Base-by-base conservation (phyloP, 306 rosid genomes). In the Inga leiocalycina region DNA sequence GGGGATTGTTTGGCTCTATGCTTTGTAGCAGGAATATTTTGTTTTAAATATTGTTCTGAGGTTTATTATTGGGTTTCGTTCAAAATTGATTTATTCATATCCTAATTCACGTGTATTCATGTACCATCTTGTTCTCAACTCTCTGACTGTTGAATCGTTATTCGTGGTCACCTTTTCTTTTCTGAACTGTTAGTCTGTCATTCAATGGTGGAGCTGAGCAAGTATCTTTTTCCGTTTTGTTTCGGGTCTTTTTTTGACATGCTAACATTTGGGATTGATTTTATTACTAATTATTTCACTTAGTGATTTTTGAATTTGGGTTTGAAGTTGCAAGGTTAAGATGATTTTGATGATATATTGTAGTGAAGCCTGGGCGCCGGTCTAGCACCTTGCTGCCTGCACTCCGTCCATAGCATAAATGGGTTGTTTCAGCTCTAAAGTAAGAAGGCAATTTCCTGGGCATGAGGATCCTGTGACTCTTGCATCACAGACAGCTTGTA, bases 401-500 rank as follows among this genome's bases (percentile, higher is more conserved):
- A 71, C 84, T 78, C 81, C 86, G 65, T 83, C 88, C 67, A 34
- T 45, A 45, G 19, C 41, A 82, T 93, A 87, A 91, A 96, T 96
- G 99, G 99, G 99, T 86, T 96, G 99, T 81, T 81, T 94, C 72
- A 83, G 77, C 85, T 94, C 99, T 39, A 94, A 84, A 71, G 89
- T 79, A 61, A 90, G 76, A 69, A 92, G 83, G 62, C 92, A 88
- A 76, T 87, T 72, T 89, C 99, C 97, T 3, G 95, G 93, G 49
- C 89, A 96, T 43, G 95, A 91, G 83, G 94, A 92, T 79, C 98
- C 97, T 43, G 89, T 94, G 30, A 62, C 65, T 62, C 98, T 96
- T 12, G 98, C 99, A 46, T 90, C 98, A 5, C 91, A 94, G 84
- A 96, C 99, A 9, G 98, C 99, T 41, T 96, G 99, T 96, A 86